These are phyloP conservation scores for Colletotrichum graminicola DNA, from an alignment of 2,329 filamentous ascomycete species.

Conservation along the genomic window DNA sequence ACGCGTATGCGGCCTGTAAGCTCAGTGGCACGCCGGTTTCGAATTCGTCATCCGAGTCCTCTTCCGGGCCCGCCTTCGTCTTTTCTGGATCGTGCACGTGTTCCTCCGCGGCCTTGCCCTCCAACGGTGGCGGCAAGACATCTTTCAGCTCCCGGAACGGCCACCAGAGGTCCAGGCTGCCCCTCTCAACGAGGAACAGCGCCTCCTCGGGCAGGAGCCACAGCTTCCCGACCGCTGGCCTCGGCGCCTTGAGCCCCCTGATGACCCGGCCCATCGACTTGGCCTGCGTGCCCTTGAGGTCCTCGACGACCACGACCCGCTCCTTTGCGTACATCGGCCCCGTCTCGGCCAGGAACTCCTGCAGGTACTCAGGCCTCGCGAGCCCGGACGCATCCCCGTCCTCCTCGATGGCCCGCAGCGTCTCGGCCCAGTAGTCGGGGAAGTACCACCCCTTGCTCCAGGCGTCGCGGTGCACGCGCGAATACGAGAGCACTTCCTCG, in stretches of 20 bases:
- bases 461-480: constrained; percentile 79
- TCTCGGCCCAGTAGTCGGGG: constrained; percentile 65
- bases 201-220: constrained; percentile 95
- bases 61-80: constrained; percentile 44
- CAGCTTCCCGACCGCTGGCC: constrained; percentile 69
- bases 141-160: constrained; percentile 68
- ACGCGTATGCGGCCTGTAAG: constrained; percentile 88
- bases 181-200: constrained; percentile 88
- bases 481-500: constrained; percentile 86
- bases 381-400: constrained; percentile 27
- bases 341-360: constrained; percentile 35
- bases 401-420: constrained; percentile 27
- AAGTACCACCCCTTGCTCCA: constrained; percentile 80
- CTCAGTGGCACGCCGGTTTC: constrained; percentile 84
- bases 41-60: constrained; percentile 60
- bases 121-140: constrained; percentile 55
- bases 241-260: constrained; percentile 65
- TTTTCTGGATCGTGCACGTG: constrained; percentile 42
- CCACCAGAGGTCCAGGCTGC: constrained; percentile 89
- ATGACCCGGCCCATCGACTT: constrained; percentile 79
- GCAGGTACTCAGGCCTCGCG: constrained; percentile 36
- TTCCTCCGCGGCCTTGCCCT: constrained; percentile 47
- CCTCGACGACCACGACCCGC: constrained; percentile 76
- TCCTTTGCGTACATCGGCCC: constrained; percentile 56
- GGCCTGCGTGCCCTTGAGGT: constrained; percentile 78